Evolutionary conservation across 257 asterid genomes (phyloP), one percentile per base, ranked within the genome.

Genomic region (Solanum sparsipilum): DNA sequence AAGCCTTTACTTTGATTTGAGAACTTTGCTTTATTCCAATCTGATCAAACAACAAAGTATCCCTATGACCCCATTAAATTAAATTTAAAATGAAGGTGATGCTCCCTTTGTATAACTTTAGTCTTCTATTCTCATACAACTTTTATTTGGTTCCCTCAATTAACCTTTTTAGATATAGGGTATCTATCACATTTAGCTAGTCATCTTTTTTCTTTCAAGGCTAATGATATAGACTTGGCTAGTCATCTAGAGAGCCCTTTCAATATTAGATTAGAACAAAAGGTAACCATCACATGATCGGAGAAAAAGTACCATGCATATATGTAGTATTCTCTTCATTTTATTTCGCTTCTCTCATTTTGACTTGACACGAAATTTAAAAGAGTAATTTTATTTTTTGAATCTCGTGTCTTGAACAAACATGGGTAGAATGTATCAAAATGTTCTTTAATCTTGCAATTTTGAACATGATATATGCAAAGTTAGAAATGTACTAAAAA

Each of bases 281-380:
- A 70, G 74, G 72, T 29, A 73, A 88, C 85, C 88, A 27, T 76
- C 90, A 88, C 94, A 92, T 92, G 92, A 85, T 89, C 84, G 16
- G 38, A 25, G 65, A 79, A 79, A 44, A 52, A 16, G 63, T 52
- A 52, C 63, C 23, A 18, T 16, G n/a, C 63, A 39, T 38, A 46
- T 44, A 16, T 48, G 58, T 48, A 48, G 23, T 52, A 52, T 16
- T 52, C 63, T 52, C 63, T 20, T 0, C 6, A 8, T 60, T 60
- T 21, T 60, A 23, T 60, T 60, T 21, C 0, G 27, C 5, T 60
- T 23, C 1, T 60, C 13, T 21, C 2, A 23, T 1, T 60, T 60
- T 21, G 1, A 60, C 6, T 60, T 60, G 68, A 60, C 6, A 52
- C 9, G 1, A 52, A 52, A 16, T 18, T 52, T 52, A 18, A 52